Evolutionary conservation across 208 protist species (phyloP), one percentile per base, ranked within the genome.

Genomic region (Acanthamoeba castellanii): DNA sequence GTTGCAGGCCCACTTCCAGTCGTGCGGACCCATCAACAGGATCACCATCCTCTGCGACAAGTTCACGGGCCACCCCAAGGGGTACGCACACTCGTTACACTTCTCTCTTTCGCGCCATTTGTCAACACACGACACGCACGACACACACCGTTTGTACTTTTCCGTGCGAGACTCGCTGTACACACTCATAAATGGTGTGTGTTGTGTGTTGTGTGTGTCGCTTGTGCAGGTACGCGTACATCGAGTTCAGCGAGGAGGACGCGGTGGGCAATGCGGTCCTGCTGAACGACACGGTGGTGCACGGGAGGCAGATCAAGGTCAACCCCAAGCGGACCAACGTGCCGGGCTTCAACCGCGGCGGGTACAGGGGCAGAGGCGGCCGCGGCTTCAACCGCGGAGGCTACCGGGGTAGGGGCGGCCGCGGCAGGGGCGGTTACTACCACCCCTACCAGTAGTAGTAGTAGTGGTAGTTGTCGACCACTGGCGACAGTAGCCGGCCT

Each of bases 21-120:
- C 81, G 22, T 96, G 95, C 61, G 96, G 96, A 45, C 96, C 96
- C 42, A 93, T 97, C 8, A 96, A 96, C 76, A 57, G 95, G 34
- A 95, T 97, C 11, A 97, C 96, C 0, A 97, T 97, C 82, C 78
- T 96, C 52, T 95, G 72, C 42, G 95, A 97, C 92, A 95, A 95
- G 18, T 91, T 85, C 68, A 94, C 90, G 32, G 70, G 92, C 57
- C 68, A 96, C 72, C 95, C 95, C 45, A 97, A 97, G 88, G 95
- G 95, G 91, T 94, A 76, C 25, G 93, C 8, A 0, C 14, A 4
- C 37, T 52, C 66, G 4, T 34, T 14, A n/a, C 45, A 4, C 6
- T 11, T 87, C 7, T 57, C 78, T 57, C 16, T 5, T 14, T 45
- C 74, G 16, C 64, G 30, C 52, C 11, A 18, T 91, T 94, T 50